A percentile compares a stretch with the other conserved stretches of the same genome.
Evolutionary conservation across 345 rosid species (phyloP).

Genomic region (Linum lewisii): DNA sequence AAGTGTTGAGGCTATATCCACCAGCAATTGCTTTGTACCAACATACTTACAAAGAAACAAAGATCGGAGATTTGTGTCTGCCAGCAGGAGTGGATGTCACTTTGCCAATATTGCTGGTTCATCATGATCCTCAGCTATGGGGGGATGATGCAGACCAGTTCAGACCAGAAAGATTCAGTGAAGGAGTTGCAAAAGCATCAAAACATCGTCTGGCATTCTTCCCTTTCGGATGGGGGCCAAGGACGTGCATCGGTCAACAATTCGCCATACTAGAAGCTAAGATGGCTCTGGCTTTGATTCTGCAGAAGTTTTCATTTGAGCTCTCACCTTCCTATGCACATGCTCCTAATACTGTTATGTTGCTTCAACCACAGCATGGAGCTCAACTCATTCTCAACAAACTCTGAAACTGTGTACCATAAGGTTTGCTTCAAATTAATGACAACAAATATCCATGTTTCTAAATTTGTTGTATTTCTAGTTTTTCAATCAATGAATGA

Average conservation of each 20-base stretch:
- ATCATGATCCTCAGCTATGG: constrained; percentile 32
- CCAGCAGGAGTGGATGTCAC: constrained; percentile 32
- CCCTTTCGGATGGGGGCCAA: constrained; percentile 39
- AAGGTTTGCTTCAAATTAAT: too few relatives aligned
- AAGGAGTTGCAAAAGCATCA: constrained; percentile 33
- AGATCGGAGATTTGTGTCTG: constrained; percentile 24
- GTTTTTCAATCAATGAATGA: too few relatives aligned
- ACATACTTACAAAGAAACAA: constrained; percentile 19
- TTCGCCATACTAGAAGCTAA: constrained; percentile 51
- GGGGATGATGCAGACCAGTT: constrained; percentile 37
- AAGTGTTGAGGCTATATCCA: constrained; percentile 39
- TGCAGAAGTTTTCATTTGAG: constrained; percentile 33
- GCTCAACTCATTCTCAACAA: constrained; percentile 34
- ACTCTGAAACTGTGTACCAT: too few relatives aligned
- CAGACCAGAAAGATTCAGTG: too few relatives aligned
- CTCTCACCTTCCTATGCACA: constrained; percentile 46
- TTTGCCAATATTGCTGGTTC: constrained; percentile 29
- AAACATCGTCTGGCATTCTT: constrained; percentile 18
- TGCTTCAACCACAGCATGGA: constrained; percentile 47
- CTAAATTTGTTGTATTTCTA: too few relatives aligned
- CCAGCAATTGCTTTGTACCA: constrained; percentile 27
- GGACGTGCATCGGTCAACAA: constrained; percentile 34
- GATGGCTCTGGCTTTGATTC: constrained; percentile 39
- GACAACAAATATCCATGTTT: too few relatives aligned
- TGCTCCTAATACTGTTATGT: constrained; percentile 34